A percentile compares a stretch with the other conserved stretches of the same genome.
Conservation (phyloP, 2,329 filamentous ascomycete species). For the Fusarium nygamai region DNA sequence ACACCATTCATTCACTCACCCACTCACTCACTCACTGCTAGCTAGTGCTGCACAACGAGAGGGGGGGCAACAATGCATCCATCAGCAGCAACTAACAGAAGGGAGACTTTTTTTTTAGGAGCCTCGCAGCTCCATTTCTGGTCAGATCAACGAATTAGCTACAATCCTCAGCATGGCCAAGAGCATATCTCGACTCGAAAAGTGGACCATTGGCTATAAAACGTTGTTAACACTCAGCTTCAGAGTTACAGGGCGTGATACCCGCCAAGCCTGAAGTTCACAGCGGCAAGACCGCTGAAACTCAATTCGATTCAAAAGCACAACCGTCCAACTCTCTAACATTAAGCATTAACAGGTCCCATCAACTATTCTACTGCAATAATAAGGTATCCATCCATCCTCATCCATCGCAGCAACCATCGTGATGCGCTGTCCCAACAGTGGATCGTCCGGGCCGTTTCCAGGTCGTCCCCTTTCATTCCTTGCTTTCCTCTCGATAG, state of each 20-base stretch:
- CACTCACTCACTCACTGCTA: neutral
- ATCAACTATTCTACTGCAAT: neutral
- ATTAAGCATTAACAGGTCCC: slow-evolving; percentile 7
- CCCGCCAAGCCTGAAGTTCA: slow-evolving; percentile 10
- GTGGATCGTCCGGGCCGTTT: slow-evolving; percentile 34
- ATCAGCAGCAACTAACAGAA: slow-evolving; percentile 10
- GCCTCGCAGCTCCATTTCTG: neutral
- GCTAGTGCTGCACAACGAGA: neutral
- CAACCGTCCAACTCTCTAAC: slow-evolving; percentile 2
- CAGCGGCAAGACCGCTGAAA: slow-evolving; percentile 21
- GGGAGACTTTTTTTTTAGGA: slow-evolving; percentile 1
- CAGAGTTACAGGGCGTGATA: slow-evolving; percentile 5
- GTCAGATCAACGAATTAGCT: slow-evolving; percentile 6
- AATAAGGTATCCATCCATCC: neutral
- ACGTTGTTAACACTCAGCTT: neutral
- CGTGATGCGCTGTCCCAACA: slow-evolving; percentile 23
- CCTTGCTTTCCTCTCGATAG: slow-evolving; percentile 29
- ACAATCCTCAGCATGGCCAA: neutral
- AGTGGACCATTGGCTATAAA: neutral
- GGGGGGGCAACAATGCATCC: slow-evolving; percentile 31
- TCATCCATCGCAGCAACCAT: neutral
- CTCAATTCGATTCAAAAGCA: slow-evolving; percentile 12
- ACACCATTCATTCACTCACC: neutral
- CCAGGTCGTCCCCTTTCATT: slow-evolving; percentile 30
- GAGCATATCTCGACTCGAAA: neutral